Base-by-base conservation (phyloP, 164 flowering plant genomes). In the Chimonanthus praecox region DNA sequence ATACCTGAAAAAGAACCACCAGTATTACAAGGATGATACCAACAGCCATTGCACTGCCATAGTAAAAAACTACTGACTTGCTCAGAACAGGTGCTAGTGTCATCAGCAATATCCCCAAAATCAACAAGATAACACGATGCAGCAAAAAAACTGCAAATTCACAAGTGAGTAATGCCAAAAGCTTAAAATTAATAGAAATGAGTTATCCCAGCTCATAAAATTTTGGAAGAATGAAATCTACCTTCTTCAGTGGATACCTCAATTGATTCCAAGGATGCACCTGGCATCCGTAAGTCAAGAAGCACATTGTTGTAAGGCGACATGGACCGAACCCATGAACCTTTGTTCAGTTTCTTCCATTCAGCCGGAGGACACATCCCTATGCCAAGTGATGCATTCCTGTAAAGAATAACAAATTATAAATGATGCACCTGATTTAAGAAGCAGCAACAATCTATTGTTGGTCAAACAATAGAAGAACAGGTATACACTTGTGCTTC, bases 1-100 rank as follows among this genome's bases (percentile, higher is more conserved):
- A 33, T 80, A 91, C 99, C 96, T 91, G 98, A 84, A 91, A 95
- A 74, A 95, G 98, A 72, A 95, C 80, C 73, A 92, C 80, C 80
- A 95, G 73, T 75, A 90, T 78, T 49, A 95, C 91, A 79, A 95
- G 97, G 75, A 95, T 77, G 67, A 90, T 71, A 11, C 99, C 99
- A 67, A 89, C 74, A 71, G 87, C 78, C 98, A 95, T 95, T 71
- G 93, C 96, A 84, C 94, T 84, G 76, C 94, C 71, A 73, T 95
- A 93, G 82, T 93, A 95, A 76, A 93, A 92, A 44, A 80, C 85
- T 33, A 88, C 71, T 44, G 94, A 91, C 71, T 85, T 76, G 87
- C 99, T 90, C 82, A 91, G 76, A 49, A 61, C 61, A 9, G 92
- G 83, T 49, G 96, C 97, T 62, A 83, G 46, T 48, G 82, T 84